Conservation (phyloP, 225 moss, liverwort and hornwort species). For the Ulota crispa region DNA sequence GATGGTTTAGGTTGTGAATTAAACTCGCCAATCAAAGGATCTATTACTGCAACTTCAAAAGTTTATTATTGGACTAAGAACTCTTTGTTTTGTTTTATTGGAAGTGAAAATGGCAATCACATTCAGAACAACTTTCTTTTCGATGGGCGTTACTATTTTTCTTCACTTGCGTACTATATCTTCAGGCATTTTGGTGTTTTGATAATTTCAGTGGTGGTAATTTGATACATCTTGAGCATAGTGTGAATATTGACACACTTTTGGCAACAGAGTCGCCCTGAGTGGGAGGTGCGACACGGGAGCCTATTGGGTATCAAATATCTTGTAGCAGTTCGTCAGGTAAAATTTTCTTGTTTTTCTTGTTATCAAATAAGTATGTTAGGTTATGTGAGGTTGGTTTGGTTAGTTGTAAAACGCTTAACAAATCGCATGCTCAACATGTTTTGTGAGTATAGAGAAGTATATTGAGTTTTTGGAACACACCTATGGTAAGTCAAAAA, state of each 20-base stretch:
- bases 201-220: constrained; percentile 14
- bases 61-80: neutral
- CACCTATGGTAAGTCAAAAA: neutral
- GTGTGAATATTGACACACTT: constrained; percentile 25
- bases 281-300: constrained; percentile 98
- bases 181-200: neutral
- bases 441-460: neutral
- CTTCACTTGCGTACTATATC: neutral
- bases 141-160: neutral
- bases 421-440: neutral
- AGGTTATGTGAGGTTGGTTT: constrained; percentile 7
- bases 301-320: constrained; percentile 92
- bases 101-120: neutral
- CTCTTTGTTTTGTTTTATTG: neutral
- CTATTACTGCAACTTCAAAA: neutral
- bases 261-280: constrained; percentile 56
- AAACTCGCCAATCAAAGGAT: constrained; percentile 9
- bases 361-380: neutral
- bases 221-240: constrained; percentile 28
- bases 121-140: neutral
- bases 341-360: neutral
- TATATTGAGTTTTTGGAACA: neutral
- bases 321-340: constrained; percentile 86
- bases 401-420: neutral
- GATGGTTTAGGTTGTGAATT: neutral